phyloP scores from a whole-genome alignment of 495 filamentous ascomycete genomes.

The Podospora pseudocomata region DNA sequence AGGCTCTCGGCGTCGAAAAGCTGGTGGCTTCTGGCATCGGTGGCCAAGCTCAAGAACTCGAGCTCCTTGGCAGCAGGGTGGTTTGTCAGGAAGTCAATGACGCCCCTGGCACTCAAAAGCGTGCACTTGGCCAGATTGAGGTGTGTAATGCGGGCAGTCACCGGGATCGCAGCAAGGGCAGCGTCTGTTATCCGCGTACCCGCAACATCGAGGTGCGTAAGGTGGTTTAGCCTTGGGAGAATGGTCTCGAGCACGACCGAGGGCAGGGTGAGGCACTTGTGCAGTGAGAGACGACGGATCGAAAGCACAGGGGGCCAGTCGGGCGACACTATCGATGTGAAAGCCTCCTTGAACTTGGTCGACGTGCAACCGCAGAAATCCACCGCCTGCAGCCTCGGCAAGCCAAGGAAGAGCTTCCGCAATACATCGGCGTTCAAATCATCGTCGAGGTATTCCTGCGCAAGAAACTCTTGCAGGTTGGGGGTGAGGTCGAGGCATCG shows the following conservation, averaged over 20 bases:
- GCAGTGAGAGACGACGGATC: conserved; percentile 68
- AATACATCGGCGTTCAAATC: conserved; percentile 69
- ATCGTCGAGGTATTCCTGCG: conserved; percentile 80
- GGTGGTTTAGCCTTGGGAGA: conserved; percentile 61
- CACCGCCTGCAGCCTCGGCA: conserved; percentile 65
- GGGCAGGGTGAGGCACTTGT: conserved; percentile 75
- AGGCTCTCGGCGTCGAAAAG: conserved; percentile 65
- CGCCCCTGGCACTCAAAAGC: conserved; percentile 58
- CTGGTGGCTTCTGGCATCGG: conserved; percentile 69
- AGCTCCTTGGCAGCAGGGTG: conserved; percentile 69
- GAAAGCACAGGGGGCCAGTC: conserved; percentile 51
- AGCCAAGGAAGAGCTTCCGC: conserved; percentile 67
- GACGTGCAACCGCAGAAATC: conserved; percentile 81
- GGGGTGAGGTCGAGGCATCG: conserved; percentile 73
- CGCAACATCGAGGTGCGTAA: conserved; percentile 78
- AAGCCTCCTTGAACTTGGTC: conserved; percentile 61
- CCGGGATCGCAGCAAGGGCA: conserved; percentile 67
- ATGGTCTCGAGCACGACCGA: conserved; percentile 65
- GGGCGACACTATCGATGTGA: conserved; percentile 35
- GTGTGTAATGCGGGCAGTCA: conserved; percentile 70
- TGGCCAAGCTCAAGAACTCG: conserved; percentile 70
- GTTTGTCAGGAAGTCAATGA: conserved; percentile 68
- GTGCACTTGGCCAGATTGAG: conserved; percentile 77
- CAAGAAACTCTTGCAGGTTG: conserved; percentile 73
- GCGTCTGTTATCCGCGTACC: conserved; percentile 74